Evolutionary conservation across 306 rosid genomes (phyloP).

Genomic region (Ceratonia siliqua): DNA sequence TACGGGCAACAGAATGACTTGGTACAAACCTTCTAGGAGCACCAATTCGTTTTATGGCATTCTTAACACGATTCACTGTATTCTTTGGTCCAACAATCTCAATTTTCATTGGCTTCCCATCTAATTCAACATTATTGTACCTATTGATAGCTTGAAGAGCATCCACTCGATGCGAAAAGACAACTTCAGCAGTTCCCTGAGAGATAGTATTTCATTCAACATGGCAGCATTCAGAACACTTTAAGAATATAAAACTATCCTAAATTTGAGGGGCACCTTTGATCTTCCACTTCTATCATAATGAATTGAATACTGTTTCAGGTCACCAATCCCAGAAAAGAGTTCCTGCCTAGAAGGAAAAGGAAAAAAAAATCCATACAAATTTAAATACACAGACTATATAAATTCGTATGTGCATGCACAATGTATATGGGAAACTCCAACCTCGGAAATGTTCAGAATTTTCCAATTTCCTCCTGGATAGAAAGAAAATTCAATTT

Average conservation of each 20-base stretch:
- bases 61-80: background rate
- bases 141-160: background rate
- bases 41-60: background rate
- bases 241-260: background rate
- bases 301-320: background rate
- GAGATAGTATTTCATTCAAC: background rate
- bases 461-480: background rate
- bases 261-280: background rate
- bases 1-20: background rate
- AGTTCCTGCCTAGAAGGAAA: background rate
- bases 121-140: background rate
- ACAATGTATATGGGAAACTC: background rate
- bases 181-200: conserved; percentile 9
- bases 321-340: background rate
- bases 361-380: background rate
- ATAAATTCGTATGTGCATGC: background rate
- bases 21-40: background rate
- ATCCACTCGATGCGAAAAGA: background rate
- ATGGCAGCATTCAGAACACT: background rate
- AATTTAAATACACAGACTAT: background rate
- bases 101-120: conserved; percentile 6
- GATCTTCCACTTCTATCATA: conserved; percentile 18
- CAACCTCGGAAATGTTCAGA: background rate
- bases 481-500: too few species aligned
- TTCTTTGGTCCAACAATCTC: background rate